phyloP scores from a whole-genome alignment of 805 yeast species.

The Pichia nakasei region DNA sequence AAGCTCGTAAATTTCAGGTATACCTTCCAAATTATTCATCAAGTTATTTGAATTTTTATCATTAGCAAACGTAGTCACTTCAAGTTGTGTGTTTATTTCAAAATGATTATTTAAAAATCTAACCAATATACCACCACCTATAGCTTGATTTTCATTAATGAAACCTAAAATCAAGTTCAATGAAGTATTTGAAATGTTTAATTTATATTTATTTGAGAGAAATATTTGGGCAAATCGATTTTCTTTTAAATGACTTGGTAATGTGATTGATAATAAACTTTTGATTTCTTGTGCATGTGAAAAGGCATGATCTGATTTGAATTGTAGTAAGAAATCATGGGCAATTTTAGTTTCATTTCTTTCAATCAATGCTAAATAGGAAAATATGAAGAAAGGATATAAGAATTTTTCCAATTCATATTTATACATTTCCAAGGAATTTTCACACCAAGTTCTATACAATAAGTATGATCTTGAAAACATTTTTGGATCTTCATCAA shows the following conservation, averaged over 20 bases:
- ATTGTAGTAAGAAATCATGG: conserved; percentile 66
- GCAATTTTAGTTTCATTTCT: conserved; percentile 56
- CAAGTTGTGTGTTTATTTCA: conserved; percentile 37
- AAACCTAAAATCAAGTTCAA: conserved; percentile 78
- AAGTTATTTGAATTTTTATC: conserved; percentile 29
- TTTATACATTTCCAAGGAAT: conserved; percentile 83
- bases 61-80: conserved; percentile 24
- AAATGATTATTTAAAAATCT: conserved; percentile 81
- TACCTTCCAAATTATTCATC: conserved; percentile 43
- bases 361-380: conserved; percentile 68
- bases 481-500: conserved; percentile 54
- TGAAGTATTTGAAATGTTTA: conserved; percentile 74
- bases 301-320: conserved; percentile 60
- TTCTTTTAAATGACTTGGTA: conserved; percentile 74
- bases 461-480: conserved; percentile 75
- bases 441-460: conserved; percentile 81
- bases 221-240: conserved; percentile 75
- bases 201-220: conserved; percentile 60
- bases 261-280: conserved; percentile 61
- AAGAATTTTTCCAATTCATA: conserved; percentile 77
- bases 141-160: conserved; percentile 82
- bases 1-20: conserved; percentile 32
- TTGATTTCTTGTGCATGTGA: conserved; percentile 73
- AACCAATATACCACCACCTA: conserved; percentile 84
- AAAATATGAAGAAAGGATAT: conserved; percentile 89